These are phyloP conservation scores for Caryopteris hybrid DNA, from an alignment of 305 asterid genomes.

Conservation along the genomic window DNA sequence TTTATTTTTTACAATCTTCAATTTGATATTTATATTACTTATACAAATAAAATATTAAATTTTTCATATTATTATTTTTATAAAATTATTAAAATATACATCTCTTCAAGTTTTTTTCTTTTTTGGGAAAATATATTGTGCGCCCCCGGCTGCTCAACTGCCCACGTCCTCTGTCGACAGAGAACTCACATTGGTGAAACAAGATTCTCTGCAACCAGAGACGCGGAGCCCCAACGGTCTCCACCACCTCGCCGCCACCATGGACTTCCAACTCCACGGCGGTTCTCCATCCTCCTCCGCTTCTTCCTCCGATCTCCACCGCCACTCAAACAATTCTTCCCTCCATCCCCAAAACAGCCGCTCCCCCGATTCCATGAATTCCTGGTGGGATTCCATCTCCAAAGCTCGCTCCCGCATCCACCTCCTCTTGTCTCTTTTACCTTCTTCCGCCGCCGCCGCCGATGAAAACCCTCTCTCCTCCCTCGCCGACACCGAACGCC, in stretches of 20 bases:
- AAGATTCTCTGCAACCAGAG: too few species aligned
- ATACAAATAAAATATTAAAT: too few species aligned
- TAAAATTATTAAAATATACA: too few species aligned
- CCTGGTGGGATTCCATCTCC: constrained; percentile 95
- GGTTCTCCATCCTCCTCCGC: not conserved
- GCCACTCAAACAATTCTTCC: not conserved
- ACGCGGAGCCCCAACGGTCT: not conserved
- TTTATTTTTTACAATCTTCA: too few species aligned
- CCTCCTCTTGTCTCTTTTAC: constrained; percentile 61
- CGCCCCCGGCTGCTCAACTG: not conserved
- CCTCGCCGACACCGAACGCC: constrained; percentile 90
- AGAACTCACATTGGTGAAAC: too few species aligned
- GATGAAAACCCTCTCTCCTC: constrained; percentile 40
- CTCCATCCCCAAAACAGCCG: not conserved
- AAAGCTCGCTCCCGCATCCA: constrained; percentile 86
- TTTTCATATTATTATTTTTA: too few species aligned
- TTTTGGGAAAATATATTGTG: not conserved
- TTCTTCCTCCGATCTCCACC: not conserved
- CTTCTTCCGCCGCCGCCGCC: constrained; percentile 20
- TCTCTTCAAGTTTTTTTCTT: too few species aligned
- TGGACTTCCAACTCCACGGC: not conserved
- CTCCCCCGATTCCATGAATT: constrained; percentile 33
- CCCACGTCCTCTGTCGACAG: not conserved
- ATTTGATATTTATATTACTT: too few species aligned
- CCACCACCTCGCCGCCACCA: not conserved